phyloP scores from a whole-genome alignment of 805 yeast genomes.

The Saturnispora serradocipensis region DNA sequence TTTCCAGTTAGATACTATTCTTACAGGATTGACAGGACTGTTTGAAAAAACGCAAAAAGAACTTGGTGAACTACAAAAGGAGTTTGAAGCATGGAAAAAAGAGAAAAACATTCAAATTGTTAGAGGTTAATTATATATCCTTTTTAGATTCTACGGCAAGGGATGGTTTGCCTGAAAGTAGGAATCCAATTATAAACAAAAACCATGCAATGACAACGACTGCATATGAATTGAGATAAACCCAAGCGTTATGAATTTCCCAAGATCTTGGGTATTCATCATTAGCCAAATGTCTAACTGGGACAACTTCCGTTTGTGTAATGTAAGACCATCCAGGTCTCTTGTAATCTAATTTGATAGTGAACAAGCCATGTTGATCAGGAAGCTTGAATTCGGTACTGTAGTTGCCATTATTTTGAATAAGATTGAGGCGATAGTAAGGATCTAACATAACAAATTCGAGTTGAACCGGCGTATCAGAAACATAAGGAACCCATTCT shows the following conservation, averaged over 20 bases:
- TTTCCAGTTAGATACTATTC: slow-evolving; percentile 50
- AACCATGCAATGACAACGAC: slow-evolving; percentile 73
- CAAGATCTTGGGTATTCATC: slow-evolving; percentile 91
- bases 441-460: slow-evolving; percentile 91
- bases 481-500: slow-evolving; percentile 59
- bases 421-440: slow-evolving; percentile 70
- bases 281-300: slow-evolving; percentile 90
- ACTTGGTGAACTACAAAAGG: slow-evolving; percentile 30
- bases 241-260: slow-evolving; percentile 91
- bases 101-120: slow-evolving; percentile 43
- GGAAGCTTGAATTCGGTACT: slow-evolving; percentile 62
- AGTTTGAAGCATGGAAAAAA: slow-evolving; percentile 40
- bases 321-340: slow-evolving; percentile 69
- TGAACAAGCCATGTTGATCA: slow-evolving; percentile 95
- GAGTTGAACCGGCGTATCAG: slow-evolving; percentile 52
- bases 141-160: slow-evolving; percentile 12
- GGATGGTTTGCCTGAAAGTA: slow-evolving; percentile 28
- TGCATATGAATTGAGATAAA: slow-evolving; percentile 64
- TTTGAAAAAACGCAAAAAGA: slow-evolving; percentile 32
- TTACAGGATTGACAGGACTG: slow-evolving; percentile 37
- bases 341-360: slow-evolving; percentile 69
- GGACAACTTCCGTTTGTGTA: slow-evolving; percentile 55
- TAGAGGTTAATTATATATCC: slow-evolving; percentile 18
- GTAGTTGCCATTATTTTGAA: slow-evolving; percentile 39
- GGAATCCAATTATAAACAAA: slow-evolving; percentile 58